A percentile compares a stretch with the other conserved stretches of the same genome.
Conservation (phyloP, 495 filamentous ascomycete genomes). For the Mytilinidion resinicola region DNA sequence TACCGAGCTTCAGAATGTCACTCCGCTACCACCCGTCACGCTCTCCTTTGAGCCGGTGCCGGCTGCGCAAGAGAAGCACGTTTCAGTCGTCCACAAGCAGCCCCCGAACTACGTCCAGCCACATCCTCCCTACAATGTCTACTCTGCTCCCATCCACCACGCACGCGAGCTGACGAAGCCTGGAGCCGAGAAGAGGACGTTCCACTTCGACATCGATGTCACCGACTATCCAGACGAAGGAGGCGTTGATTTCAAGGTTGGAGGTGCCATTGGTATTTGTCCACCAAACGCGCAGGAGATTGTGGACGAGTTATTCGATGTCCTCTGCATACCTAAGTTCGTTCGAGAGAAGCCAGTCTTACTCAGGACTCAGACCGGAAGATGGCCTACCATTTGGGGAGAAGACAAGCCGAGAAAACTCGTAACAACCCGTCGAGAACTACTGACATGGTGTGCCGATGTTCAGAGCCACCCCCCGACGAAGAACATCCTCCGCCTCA, state of each 20-base stretch:
- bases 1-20: slow-evolving; percentile 61
- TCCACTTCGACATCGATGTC: slow-evolving; percentile 94
- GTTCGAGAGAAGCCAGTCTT: slow-evolving; percentile 75
- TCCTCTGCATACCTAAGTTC: slow-evolving; percentile 66
- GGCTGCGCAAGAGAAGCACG: slow-evolving; percentile 24
- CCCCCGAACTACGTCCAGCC: slow-evolving; percentile 88
- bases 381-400: slow-evolving; percentile 98
- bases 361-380: slow-evolving; percentile 68
- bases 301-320: slow-evolving; percentile 78
- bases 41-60: slow-evolving; percentile 55
- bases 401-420: slow-evolving; percentile 79
- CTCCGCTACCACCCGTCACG: slow-evolving; percentile 66
- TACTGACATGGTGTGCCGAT: slow-evolving; percentile 92
- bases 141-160: slow-evolving; percentile 71
- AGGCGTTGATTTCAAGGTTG: slow-evolving; percentile 90
- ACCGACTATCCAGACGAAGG: slow-evolving; percentile 86
- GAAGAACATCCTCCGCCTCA: slow-evolving; percentile 75
- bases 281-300: slow-evolving; percentile 73
- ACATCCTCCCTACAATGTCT: slow-evolving; percentile 89
- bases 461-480: slow-evolving; percentile 88
- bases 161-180: slow-evolving; percentile 78
- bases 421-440: slow-evolving; percentile 78
- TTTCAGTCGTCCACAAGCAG: slow-evolving; percentile 47
- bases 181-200: slow-evolving; percentile 96
- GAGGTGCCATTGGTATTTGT: slow-evolving; percentile 87